A percentile compares a stretch with the other conserved stretches of the same genome.
These are phyloP conservation scores for Scutellaria galericulata DNA, from an alignment of 257 asterid species.

Conservation along the genomic window DNA sequence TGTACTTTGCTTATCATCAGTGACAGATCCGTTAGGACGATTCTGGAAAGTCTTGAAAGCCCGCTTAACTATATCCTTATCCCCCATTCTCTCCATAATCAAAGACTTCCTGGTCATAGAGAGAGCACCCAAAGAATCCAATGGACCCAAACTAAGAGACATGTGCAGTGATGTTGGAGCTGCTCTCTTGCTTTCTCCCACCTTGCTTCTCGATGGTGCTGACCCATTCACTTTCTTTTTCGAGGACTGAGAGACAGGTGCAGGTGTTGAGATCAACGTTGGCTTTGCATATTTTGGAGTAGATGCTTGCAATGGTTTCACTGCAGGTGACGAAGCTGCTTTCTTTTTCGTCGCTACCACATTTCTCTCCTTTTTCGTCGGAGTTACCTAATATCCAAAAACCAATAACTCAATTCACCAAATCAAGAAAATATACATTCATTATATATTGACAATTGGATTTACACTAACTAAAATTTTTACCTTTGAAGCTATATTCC, in stretches of 20 bases:
- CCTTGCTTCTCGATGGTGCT: conserved; percentile 45
- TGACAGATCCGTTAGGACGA: conserved; percentile 47
- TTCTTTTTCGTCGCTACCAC: conserved; percentile 48
- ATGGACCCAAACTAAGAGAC: conserved; percentile 79
- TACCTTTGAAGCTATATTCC: conserved; percentile 60
- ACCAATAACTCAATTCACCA: conserved; percentile 28
- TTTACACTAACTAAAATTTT: conserved; percentile 26
- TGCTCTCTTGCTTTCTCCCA: conserved; percentile 49
- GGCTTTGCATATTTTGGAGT: conserved; percentile 53
- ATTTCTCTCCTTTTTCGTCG: conserved; percentile 51
- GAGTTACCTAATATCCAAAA: conserved; percentile 55
- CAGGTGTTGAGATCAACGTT: conserved; percentile 37
- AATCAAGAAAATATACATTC: conserved; percentile 16
- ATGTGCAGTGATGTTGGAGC: conserved; percentile 74
- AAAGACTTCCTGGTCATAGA: conserved; percentile 67
- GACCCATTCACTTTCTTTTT: conserved; percentile 53
- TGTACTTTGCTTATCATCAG: conserved; percentile 47
- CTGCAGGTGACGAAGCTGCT: conserved; percentile 51
- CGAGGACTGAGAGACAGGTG: conserved; percentile 47
- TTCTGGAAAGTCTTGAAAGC: conserved; percentile 88
- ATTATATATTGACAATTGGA: background rate
- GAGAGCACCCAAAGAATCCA: conserved; percentile 44
- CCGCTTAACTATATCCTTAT: conserved; percentile 85
- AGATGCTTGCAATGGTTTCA: conserved; percentile 50
- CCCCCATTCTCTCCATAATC: conserved; percentile 98